Base-by-base conservation (phyloP, 2,329 filamentous ascomycete genomes). In the Apiospora aurea region DNA sequence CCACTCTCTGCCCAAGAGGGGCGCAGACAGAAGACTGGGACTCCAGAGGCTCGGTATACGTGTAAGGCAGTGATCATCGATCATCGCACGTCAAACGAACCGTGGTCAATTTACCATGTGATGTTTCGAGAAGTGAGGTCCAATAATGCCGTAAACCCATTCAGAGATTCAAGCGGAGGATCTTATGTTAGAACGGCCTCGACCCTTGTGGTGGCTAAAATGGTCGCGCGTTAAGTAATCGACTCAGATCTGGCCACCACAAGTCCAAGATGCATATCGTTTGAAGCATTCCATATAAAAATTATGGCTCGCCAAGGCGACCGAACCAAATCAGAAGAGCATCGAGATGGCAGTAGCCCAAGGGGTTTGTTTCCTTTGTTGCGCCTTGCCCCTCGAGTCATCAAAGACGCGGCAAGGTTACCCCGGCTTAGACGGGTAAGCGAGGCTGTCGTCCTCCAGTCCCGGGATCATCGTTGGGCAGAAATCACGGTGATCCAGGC, bases 401-500 rank as follows among this genome's bases (percentile, higher is more conserved):
- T n/a, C 57, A n/a, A 38, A 64, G 34, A 64, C 4, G 34, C 21
- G 57, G 18, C 57, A 64, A 41, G 57, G 57, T 64, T 64, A 64
- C 57, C 57, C 57, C 57, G 21, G 57, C 57, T 41, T 21, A 18
- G 34, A 64, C 57, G 34, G 57, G 57, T 29, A 64, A 64, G 57
- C 57, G 57, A 64, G 57, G 57, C 57, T 64, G 57, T 64, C 57
- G 57, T 34, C 34, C 10, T 64, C n/a, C 18, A 6, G 21, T 64
- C 10, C 57, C 10, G 34, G 57, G 57, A 24, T 64, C 57, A 38
- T 64, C 57, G 57, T 64, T 64, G 57, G 57, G 57, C 57, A 64
- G 57, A 64, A 64, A 64, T 64, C 57, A 7, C 34, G 57, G 38
- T 34, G 38, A 24, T 21, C 34, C 57, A 64, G 34, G 34, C 57